Base-by-base conservation (phyloP, 2,329 filamentous ascomycete species). In the Raffaelea albimanens region DNA sequence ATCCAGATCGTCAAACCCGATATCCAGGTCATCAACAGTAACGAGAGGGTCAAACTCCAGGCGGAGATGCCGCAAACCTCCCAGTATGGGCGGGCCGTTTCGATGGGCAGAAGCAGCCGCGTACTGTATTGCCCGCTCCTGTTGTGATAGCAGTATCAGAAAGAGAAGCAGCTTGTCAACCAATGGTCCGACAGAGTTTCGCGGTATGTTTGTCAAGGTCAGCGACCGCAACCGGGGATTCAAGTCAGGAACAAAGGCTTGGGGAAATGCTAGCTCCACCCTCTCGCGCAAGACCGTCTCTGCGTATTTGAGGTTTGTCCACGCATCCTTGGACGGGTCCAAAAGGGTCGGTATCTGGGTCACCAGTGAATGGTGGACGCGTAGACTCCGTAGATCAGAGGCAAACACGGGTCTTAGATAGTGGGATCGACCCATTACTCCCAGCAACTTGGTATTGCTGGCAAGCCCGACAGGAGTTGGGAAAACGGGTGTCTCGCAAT, bases 351-450 rank as follows among this genome's bases (percentile, higher is more conserved):
- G 73, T 9, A 76, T 65, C 38, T 70, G 67, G 0, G 79, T 83
- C 5, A 82, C 68, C 2, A 81, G 53, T 0, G 78, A 82, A 57
- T 83, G 79, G 45, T 83, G 79, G 5, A 80, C 63, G 13, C 72
- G 69, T 2, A 82, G 60, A 1, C 63, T 63, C 29, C 72, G 69
- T 4, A 82, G 62, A 52, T 76, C 76, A 1, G 72, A 70, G 1
- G 73, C 75, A 44, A 74, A 61, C 0, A 73, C 69, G 0, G 76
- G 75, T 0, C 76, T 68, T 47, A 78, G 70, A 9, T 73, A 53
- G 53, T 77, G 66, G 1, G 68, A 61, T 4, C 63, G 61, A 8
- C 71, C 70, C 10, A 73, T 53, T 8, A 73, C 59, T 16, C 75
- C 76, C 53, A 61, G 60, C 61, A 67, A 11, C 40, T 52, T 7